Evolutionary conservation across 495 filamentous ascomycete species (phyloP), one percentile per base, ranked within the genome.

Genomic region (Penicillium steckii): DNA sequence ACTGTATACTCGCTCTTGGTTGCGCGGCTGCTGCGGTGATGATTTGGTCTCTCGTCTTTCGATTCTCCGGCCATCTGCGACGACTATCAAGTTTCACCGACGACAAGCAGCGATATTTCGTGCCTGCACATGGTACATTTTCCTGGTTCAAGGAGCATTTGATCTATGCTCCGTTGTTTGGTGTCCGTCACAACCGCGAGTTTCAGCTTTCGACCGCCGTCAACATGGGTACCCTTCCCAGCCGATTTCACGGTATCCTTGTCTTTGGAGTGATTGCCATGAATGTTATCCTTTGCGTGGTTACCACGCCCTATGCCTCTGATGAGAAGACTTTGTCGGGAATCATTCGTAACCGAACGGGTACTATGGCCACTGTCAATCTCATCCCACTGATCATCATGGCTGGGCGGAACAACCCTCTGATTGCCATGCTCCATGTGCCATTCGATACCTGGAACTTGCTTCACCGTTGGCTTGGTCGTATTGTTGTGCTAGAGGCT

Each of bases 141-240:
- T 81, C 87, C 57, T 79, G 75, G 69, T 54, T 96, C 59, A 96
- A 96, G 75, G 83, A 82, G 54, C 76, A 93, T 61, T 62, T 95
- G 45, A 77, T 95, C 56, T 90, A 92, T 66, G 93, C 94, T 8
- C 91, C 94, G 1, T 70, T 97, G 18, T 85, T 89, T 67, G 80
- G 80, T 9, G 87, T 80, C 54, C 84, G 93, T 23, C 93, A 97
- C 73, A 95, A 94, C 71, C 83, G 86, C 46, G 92, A 95, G 66
- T 82, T 96, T 55, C 82, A 83, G 56, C 69, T 97, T 4, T 93
- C 88, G 4, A 74, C 81, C 12, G 88, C 86, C 33, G 62, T 94
- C 57, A 91, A 90, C 66, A 80, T 96, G 60, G 94, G 94, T 25
- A 91, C 85, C 1, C 72, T 97, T 3, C 94, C 94, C 3, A 89